Evolutionary conservation across 148 eudicot species (phyloP).

Genomic region (Persicaria tinctoria): DNA sequence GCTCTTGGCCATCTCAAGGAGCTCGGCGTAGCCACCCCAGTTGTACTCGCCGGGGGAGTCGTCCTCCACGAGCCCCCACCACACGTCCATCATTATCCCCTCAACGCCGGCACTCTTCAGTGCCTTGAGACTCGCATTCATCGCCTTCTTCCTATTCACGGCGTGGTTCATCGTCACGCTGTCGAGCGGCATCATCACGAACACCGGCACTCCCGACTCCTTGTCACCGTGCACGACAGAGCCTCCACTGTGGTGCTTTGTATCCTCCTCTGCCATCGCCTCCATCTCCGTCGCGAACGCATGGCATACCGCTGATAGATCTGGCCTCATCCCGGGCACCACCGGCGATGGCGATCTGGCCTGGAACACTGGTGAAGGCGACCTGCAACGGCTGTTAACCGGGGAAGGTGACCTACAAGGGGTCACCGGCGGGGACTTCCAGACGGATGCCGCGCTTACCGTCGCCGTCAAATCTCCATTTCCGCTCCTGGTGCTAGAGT

Average conservation of each 20-base stretch:
- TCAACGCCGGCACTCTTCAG: slow-evolving; percentile 82
- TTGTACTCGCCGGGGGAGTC: slow-evolving; percentile 66
- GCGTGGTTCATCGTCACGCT: slow-evolving; percentile 62
- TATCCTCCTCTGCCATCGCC: slow-evolving; percentile 11
- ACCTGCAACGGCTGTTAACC: background rate
- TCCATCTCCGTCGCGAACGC: slow-evolving; percentile 8
- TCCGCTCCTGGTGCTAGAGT: background rate
- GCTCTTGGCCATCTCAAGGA: slow-evolving; percentile 62
- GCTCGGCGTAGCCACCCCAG: slow-evolving; percentile 77
- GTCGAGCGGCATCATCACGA: slow-evolving; percentile 91
- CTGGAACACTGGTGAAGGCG: background rate
- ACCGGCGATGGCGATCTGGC: background rate
- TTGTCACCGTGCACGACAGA: background rate
- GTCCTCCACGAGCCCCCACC: slow-evolving; percentile 97
- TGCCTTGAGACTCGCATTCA: slow-evolving; percentile 75
- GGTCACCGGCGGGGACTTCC: slow-evolving; percentile 2
- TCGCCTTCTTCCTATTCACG: slow-evolving; percentile 67
- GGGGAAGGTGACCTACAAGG: background rate
- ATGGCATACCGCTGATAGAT: background rate
- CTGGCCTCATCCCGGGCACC: background rate
- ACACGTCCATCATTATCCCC: slow-evolving; percentile 90
- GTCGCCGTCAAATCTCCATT: background rate
- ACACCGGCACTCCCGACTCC: slow-evolving; percentile 74
- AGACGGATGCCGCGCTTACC: slow-evolving; percentile 6
- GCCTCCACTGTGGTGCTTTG: background rate